Percentiles rank a stretch among this genome's conserved stretches.
phyloP scores from a whole-genome alignment of 805 yeast species.

The Wickerhamiella bombiphila region DNA sequence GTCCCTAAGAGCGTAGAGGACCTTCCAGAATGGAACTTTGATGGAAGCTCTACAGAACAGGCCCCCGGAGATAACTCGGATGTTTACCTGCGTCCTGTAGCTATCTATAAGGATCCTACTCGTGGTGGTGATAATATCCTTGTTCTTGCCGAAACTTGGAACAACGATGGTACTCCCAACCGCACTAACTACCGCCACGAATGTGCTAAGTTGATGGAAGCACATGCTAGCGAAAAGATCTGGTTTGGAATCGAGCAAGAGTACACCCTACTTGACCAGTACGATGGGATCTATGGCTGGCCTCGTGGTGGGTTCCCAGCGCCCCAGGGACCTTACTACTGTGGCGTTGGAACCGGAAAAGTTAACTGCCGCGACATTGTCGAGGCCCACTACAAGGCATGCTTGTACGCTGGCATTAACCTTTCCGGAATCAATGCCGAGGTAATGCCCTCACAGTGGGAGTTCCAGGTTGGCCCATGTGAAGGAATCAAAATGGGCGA shows the following conservation, averaged over 20 bases:
- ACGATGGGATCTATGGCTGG: constrained; percentile 90
- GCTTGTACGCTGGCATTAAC: constrained; percentile 79
- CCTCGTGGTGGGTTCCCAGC: constrained; percentile 99
- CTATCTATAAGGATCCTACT: constrained; percentile 91
- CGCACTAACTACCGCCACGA: constrained; percentile 96
- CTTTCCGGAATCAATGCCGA: constrained; percentile 97
- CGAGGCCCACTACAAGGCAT: constrained; percentile 98
- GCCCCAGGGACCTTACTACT: constrained; percentile 99
- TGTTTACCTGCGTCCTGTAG: constrained; percentile 87
- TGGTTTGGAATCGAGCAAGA: constrained; percentile 99
- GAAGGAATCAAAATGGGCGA: constrained; percentile 94
- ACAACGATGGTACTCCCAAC: constrained; percentile 98
- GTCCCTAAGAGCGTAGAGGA: constrained; percentile 62
- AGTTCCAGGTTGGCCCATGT: constrained; percentile 99
- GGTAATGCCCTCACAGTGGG: constrained; percentile 99
- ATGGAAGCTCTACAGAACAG: constrained; percentile 96
- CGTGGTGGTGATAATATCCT: constrained; percentile 95
- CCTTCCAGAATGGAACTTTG: constrained; percentile 98
- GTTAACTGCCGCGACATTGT: constrained; percentile 96
- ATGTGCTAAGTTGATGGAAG: constrained; percentile 86
- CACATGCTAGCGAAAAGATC: constrained; percentile 67
- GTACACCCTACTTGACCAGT: constrained; percentile 88
- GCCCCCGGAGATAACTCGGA: constrained; percentile 98
- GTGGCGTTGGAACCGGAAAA: constrained; percentile 99
- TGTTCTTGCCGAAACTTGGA: constrained; percentile 93